Evolutionary conservation across 768 basidiomycete species (phyloP).

Genomic region (Collybiopsis luxurians): DNA sequence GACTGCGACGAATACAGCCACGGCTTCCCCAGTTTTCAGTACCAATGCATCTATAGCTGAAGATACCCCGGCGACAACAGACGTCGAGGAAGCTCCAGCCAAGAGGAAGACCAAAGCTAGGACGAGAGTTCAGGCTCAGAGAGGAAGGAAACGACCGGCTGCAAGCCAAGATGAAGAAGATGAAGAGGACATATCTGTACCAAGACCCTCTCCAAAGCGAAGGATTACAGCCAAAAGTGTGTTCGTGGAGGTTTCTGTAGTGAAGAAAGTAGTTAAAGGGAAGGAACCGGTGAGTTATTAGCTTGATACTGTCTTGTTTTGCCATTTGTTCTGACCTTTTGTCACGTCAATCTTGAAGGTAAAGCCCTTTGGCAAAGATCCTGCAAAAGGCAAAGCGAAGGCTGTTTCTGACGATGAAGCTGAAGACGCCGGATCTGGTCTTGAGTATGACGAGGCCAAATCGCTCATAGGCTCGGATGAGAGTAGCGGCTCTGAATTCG

Average conservation of each 20-base stretch:
- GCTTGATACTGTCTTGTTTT: not conserved
- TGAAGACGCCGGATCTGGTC: constrained; percentile 27
- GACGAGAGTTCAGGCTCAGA: constrained; percentile 9
- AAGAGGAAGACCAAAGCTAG: constrained; percentile 8
- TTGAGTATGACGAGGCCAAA: constrained; percentile 37
- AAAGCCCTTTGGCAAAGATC: constrained; percentile 9
- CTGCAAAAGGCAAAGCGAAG: constrained; percentile 22
- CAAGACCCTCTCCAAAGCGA: constrained; percentile 10
- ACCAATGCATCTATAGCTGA: constrained; percentile 12
- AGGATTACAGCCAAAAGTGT: constrained; percentile 7
- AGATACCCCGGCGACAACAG: constrained; percentile 16
- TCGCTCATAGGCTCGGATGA: constrained; percentile 48
- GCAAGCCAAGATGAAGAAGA: not conserved
- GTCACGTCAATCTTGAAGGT: not conserved
- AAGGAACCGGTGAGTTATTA: not conserved
- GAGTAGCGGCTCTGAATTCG: constrained; percentile 64
- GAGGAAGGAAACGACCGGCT: constrained; percentile 7
- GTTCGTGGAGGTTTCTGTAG: constrained; percentile 15
- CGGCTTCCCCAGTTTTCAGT: constrained; percentile 18
- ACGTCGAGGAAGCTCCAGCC: constrained; percentile 12
- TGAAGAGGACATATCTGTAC: constrained; percentile 1
- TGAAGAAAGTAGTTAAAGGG: constrained; percentile 30
- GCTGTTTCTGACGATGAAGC: constrained; percentile 22
- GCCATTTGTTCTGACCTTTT: not conserved
- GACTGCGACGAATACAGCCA: constrained; percentile 16